Evolutionary conservation across 768 basidiomycete species (phyloP), one percentile per base, ranked within the genome.

Genomic region (Xerocomus potaroensis): DNA sequence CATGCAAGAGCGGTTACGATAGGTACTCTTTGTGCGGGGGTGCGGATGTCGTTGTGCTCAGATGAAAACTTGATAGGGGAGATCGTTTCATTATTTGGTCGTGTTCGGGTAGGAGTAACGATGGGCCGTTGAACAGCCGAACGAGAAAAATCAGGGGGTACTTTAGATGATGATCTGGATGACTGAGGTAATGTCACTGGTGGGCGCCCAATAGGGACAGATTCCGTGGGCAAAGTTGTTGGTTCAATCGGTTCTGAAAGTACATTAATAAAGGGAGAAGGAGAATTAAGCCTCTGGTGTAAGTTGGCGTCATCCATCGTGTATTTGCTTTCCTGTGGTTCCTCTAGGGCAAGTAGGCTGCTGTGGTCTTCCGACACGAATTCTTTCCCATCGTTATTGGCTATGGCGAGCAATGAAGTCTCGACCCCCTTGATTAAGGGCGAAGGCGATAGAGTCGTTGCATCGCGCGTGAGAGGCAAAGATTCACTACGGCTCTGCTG

Each of bases 1-100:
- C 74, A 70, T 8, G 68, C 65, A 47, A 80, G 64, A 3, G 76
- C 79, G 51, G 79, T 65, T 31, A 72, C 65, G 6, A 85, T 72
- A 14, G 78, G 76, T 40, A 87, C 76, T 48, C 85, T 74, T 38
- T 79, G 76, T 2, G 85, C 84, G 32, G 85, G 85, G 4, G 83
- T 81, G 34, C 75, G 75, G 9, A 68, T 59, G 32, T 79, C 73
- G 38, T 74, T 35, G 56, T 45, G 42, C 60, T 65, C 46, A 65
- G 56, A 38, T 57, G 68, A 47, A 59, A 63, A 52, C 64, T 73
- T 58, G 52, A 60, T 33, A n/a, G 69, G 67, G 15, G 70, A 66
- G 22, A 51, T 44, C 29, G 49, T 40, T 41, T 47, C 26, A 23
- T 24, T 39, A 27, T 43, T 56, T 21, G 54, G 55, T 47, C 54